phyloP scores from a whole-genome alignment of 176 grass and related monocot genomes.

The Musa itinerans region DNA sequence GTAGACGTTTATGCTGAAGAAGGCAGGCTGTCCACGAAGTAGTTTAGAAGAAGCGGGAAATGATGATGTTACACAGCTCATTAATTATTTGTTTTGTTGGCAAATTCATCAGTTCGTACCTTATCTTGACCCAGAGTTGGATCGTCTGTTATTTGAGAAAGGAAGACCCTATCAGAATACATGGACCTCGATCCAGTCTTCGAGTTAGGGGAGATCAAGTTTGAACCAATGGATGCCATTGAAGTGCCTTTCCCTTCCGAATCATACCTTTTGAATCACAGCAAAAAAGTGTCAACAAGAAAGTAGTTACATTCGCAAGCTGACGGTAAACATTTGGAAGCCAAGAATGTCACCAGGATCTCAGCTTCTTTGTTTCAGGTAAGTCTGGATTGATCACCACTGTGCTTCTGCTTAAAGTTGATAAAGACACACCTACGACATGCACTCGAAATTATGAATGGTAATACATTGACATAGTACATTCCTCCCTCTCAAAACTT shows the following conservation, averaged over 20 bases:
- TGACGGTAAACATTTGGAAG: neutral
- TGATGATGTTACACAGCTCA: neutral
- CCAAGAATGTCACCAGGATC: slow-evolving; percentile 42
- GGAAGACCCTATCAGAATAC: slow-evolving; percentile 83
- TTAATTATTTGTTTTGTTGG: neutral
- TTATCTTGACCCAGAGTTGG: slow-evolving; percentile 75
- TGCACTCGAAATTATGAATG: too few relatives aligned
- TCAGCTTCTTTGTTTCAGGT: slow-evolving; percentile 52
- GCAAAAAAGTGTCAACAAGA: neutral
- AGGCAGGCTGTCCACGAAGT: slow-evolving; percentile 41
- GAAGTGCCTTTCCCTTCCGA: slow-evolving; percentile 63
- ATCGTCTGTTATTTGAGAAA: slow-evolving; percentile 71
- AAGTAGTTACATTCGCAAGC: neutral
- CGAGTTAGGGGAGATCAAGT: slow-evolving; percentile 30
- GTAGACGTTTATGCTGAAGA: slow-evolving; percentile 58
- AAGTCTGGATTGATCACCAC: slow-evolving; percentile 60
- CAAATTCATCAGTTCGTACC: slow-evolving; percentile 19
- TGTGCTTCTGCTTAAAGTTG: slow-evolving; percentile 66
- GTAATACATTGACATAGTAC: too few relatives aligned
- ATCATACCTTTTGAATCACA: slow-evolving; percentile 54
- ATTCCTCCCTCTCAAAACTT: too few relatives aligned
- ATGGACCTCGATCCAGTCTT: slow-evolving; percentile 52
- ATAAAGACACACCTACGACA: slow-evolving; percentile 63
- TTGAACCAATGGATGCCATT: slow-evolving; percentile 64
- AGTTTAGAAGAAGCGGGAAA: neutral